Conservation (phyloP, 495 filamentous ascomycete genomes). For the Penicillium goetzii region DNA sequence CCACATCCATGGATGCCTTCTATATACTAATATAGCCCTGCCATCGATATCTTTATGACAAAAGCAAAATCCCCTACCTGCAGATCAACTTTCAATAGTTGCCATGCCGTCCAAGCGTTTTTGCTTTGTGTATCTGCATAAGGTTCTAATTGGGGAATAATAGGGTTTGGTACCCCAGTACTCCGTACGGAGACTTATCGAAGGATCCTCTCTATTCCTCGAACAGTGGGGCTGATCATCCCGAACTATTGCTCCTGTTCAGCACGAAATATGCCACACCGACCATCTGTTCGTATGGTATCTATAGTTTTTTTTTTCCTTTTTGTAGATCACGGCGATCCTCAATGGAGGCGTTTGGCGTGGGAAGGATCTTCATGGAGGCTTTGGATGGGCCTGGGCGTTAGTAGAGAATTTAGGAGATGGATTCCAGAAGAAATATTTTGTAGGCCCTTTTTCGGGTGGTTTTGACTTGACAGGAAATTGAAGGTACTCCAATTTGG, state of each 20-base stretch:
- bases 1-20: too few species aligned
- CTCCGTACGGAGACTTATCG: too few species aligned
- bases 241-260: not conserved
- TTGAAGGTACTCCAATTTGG: not conserved
- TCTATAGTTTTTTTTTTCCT: not conserved
- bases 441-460: too few species aligned
- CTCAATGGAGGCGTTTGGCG: not conserved
- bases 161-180: not conserved
- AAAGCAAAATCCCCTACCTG: not conserved
- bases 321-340: not conserved
- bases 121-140: not conserved
- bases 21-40: not conserved
- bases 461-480: not conserved
- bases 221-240: constrained; percentile 1
- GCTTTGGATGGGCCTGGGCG: not conserved
- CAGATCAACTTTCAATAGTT: not conserved
- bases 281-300: not conserved
- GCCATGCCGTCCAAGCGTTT: not conserved
- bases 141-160: not conserved
- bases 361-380: not conserved
- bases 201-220: not conserved
- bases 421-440: not conserved
- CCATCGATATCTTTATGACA: not conserved
- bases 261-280: not conserved
- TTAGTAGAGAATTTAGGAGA: not conserved